Conservation (phyloP, 768 basidiomycete species). For the Leccinum arenicola region DNA sequence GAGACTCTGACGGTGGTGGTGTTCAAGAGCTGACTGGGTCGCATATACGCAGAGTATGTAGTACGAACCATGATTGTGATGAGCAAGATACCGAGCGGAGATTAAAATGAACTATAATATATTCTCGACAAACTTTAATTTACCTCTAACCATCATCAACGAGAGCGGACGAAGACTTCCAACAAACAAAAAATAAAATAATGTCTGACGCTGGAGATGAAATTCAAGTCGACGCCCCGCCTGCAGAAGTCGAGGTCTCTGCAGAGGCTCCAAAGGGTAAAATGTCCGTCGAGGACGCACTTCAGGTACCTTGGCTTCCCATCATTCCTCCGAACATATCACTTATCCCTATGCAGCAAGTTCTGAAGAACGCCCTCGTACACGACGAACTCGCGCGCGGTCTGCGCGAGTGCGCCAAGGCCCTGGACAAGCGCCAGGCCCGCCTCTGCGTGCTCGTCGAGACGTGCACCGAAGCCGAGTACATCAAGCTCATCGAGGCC, state of each 20-base stretch:
- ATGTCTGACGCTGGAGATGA: constrained; percentile 99
- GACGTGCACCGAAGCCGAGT: constrained; percentile 98
- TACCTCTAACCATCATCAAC: constrained; percentile 67
- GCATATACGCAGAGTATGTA: constrained; percentile 4
- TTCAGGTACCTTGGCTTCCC: constrained; percentile 56
- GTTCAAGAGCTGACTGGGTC: constrained; percentile 23
- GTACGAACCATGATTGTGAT: constrained; percentile 27
- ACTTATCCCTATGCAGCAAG: constrained; percentile 62
- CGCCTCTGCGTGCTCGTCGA: constrained; percentile 99
- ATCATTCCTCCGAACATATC: not conserved
- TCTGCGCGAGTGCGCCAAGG: constrained; percentile 96
- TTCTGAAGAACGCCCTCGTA: constrained; percentile 96
- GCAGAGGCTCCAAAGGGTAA: constrained; percentile 92
- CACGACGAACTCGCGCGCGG: constrained; percentile 99
- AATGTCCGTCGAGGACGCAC: constrained; percentile 92
- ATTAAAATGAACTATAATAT: constrained; percentile 38
- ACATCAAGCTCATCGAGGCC: constrained; percentile 99
- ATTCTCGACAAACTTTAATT: constrained; percentile 46
- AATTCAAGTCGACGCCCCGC: constrained; percentile 66
- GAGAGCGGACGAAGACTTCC: constrained; percentile 94
- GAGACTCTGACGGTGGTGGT: constrained; percentile 47
- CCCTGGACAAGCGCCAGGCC: constrained; percentile 97
- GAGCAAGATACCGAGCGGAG: constrained; percentile 53
- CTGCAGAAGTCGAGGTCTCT: constrained; percentile 76
- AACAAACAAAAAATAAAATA: constrained; percentile 31